phyloP scores from a whole-genome alignment of 2,329 filamentous ascomycete genomes.

The Alternaria incomplexa region DNA sequence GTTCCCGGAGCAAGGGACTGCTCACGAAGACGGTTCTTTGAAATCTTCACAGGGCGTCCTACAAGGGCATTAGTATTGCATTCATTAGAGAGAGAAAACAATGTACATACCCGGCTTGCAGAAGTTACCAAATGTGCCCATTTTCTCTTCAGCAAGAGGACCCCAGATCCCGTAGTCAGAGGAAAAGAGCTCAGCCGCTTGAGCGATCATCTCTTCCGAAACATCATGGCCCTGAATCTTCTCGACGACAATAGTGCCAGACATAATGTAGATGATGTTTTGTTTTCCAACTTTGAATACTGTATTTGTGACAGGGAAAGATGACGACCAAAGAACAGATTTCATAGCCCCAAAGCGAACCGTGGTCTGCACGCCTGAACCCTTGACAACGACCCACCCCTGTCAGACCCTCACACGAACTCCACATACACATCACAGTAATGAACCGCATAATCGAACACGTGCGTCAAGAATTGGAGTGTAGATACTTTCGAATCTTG shows the following conservation, averaged over 20 bases:
- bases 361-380: background rate
- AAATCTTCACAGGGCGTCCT: background rate
- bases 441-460: background rate
- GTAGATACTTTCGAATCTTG: slow-evolving; percentile 38
- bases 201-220: background rate
- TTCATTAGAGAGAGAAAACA: background rate
- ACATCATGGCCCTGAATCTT: background rate
- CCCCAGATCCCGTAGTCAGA: background rate
- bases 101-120: background rate
- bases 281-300: background rate
- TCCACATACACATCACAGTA: background rate
- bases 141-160: background rate
- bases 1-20: background rate
- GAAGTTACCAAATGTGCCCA: background rate
- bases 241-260: background rate
- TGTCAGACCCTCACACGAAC: background rate
- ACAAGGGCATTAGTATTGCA: background rate
- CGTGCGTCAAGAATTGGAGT: slow-evolving; percentile 5
- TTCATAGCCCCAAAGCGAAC: background rate
- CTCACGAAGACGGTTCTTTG: background rate
- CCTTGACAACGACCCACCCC: background rate
- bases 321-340: background rate
- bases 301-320: background rate
- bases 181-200: background rate
- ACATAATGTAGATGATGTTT: background rate